phyloP scores from a whole-genome alignment of 2,329 filamentous ascomycete species.

The Trematosphaeria pertusa region DNA sequence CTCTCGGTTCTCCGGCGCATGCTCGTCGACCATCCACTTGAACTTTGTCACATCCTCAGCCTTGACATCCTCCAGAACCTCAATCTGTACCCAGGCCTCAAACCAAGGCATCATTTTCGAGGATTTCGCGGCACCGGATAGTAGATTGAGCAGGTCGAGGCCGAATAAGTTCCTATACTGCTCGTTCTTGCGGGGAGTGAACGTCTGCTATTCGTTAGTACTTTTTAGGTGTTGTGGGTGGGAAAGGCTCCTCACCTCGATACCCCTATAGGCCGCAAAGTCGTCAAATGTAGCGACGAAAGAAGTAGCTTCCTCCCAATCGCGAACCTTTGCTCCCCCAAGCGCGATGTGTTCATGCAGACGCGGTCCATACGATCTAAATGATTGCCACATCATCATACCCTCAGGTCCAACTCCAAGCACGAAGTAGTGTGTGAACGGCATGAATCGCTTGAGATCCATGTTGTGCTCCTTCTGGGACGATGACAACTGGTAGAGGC shows the following conservation, averaged over 20 bases:
- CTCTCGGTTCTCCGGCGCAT: too few species aligned
- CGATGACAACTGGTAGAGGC: background rate
- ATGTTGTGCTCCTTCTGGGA: background rate
- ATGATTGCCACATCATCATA: constrained; percentile 1
- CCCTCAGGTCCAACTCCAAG: background rate
- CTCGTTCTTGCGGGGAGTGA: background rate
- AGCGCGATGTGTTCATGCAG: background rate
- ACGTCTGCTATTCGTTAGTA: background rate
- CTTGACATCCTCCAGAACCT: constrained; percentile 1
- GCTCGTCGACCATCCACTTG: constrained; percentile 1
- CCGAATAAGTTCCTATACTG: constrained; percentile 3
- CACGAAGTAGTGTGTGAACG: background rate
- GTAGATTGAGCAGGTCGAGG: background rate
- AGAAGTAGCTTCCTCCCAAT: background rate
- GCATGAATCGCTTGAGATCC: background rate
- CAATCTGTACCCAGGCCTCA: background rate
- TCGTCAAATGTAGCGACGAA: background rate
- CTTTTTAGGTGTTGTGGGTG: too few species aligned
- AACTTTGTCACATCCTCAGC: constrained; percentile 5
- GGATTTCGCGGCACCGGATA: background rate
- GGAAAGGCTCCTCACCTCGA: too few species aligned
- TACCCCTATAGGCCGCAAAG: background rate
- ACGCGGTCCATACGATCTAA: background rate
- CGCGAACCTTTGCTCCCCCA: background rate
- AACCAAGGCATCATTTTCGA: background rate